Base-by-base conservation (phyloP, 2,329 filamentous ascomycete genomes). In the Aureobasidium namibiae region DNA sequence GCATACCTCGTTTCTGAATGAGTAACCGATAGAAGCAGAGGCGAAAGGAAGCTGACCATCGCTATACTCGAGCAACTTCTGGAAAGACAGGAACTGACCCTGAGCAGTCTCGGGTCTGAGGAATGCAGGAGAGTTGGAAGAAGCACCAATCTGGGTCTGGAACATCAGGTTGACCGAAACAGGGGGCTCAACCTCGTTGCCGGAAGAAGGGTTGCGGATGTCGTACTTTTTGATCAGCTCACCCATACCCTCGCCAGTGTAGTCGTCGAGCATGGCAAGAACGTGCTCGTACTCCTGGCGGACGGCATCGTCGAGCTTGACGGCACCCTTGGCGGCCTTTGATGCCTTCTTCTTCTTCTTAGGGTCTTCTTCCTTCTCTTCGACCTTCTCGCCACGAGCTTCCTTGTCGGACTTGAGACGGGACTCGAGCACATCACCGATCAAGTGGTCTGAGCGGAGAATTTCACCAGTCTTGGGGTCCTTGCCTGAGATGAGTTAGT, bases 101-200 rank as follows among this genome's bases (percentile, higher is more conserved):
- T 99, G 94, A 4, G 94, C 94, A 31, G 94, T 99, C 76, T 99
- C 94, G 44, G 94, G 94, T 59, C 92, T 84, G 61, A 96, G 80
- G 73, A 90, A 96, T 58, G 90, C 92, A 49, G 88, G 84, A 63
- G 88, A 80, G 70, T 95, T 92, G 74, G 89, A 88, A 77, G 89
- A 95, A 60, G 92, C 92, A 63, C 94, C 94, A 71, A 99, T 97
- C 36, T 89, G 81, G 42, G 92, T 96, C 75, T 92, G 87, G 81
- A 97, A 99, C 94, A 99, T 99, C 69, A 99, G 85, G 78, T 99
- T 99, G 83, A 97, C 96, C 42, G 90, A 81, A 53, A 95, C 87
- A 3, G 94, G 94, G 31, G 88, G 86, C 29, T 84, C 82, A 38
- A 95, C 86, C 67, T 89, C 83, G 62, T 85, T 83, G 66, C 86